phyloP scores from a whole-genome alignment of 306 rosid species.

The Senna siamea region DNA sequence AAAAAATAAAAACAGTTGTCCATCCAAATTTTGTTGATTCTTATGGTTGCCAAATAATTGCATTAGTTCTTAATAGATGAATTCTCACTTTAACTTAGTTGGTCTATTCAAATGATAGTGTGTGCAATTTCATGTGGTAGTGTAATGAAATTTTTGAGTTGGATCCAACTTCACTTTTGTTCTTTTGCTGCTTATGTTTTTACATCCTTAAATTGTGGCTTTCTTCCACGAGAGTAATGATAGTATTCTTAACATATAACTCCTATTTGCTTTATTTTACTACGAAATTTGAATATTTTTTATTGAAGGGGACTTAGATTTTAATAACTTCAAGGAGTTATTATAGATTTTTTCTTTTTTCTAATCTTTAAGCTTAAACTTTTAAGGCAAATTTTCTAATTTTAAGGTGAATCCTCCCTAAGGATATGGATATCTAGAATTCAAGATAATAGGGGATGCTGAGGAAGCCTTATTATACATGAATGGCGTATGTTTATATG shows the following conservation, averaged over 20 bases:
- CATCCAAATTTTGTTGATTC: too few species aligned
- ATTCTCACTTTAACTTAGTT: too few species aligned
- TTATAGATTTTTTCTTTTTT: slow-evolving; percentile 9
- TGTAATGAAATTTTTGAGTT: too few species aligned
- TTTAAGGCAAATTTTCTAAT: slow-evolving; percentile 54
- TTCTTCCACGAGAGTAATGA: slow-evolving; percentile 18
- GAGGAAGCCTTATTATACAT: slow-evolving; percentile 79
- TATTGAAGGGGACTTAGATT: not conserved
- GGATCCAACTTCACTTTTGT: too few species aligned
- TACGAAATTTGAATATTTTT: slow-evolving; percentile 4
- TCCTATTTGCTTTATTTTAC: slow-evolving; percentile 5
- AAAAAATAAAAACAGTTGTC: not conserved
- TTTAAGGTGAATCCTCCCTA: slow-evolving; percentile 88
- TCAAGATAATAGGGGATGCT: slow-evolving; percentile 83
- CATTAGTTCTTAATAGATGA: not conserved
- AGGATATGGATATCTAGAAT: slow-evolving; percentile 90
- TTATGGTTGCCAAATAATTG: too few species aligned
- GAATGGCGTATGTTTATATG: slow-evolving; percentile 81
- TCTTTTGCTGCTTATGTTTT: not conserved
- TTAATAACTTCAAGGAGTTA: not conserved
- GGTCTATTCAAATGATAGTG: too few species aligned
- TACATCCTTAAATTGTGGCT: too few species aligned
- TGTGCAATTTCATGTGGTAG: too few species aligned
- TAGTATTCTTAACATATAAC: not conserved
- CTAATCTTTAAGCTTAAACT: slow-evolving; percentile 5